Conservation (phyloP, 352 stramenopile genomes). For the Globisporangium sylvaticum region DNA sequence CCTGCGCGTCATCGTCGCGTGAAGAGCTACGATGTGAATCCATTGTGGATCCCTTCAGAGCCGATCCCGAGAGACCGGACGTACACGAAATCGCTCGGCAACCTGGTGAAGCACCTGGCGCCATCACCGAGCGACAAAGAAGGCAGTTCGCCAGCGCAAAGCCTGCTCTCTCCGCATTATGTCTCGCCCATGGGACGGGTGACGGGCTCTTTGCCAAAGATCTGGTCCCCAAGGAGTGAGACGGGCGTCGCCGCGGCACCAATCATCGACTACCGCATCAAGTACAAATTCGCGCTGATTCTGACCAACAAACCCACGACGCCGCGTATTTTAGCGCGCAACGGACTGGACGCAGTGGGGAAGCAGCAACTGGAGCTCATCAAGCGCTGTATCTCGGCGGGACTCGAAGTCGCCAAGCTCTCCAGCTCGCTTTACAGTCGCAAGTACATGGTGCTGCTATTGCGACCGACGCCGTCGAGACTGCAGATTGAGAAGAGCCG, state of each 20-base stretch:
- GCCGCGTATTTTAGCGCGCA: constrained; percentile 63
- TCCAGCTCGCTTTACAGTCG: constrained; percentile 77
- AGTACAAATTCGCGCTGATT: constrained; percentile 84
- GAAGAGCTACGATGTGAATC: constrained; percentile 44
- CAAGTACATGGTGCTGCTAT: constrained; percentile 76
- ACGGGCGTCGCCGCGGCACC: constrained; percentile 28
- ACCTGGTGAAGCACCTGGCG: constrained; percentile 76
- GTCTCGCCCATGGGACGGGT: constrained; percentile 43
- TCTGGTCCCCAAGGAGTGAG: constrained; percentile 66
- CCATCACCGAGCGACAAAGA: constrained; percentile 39
- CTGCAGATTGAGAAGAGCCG: constrained; percentile 80
- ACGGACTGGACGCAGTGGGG: constrained; percentile 65
- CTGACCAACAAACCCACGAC: constrained; percentile 82
- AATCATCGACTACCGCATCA: constrained; percentile 57
- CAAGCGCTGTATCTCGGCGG: constrained; percentile 65
- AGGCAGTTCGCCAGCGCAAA: constrained; percentile 7
- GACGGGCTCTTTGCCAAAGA: constrained; percentile 44
- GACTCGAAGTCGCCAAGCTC: constrained; percentile 73
- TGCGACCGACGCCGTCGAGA: constrained; percentile 54
- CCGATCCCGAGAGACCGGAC: constrained; percentile 41
- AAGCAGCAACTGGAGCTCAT: constrained; percentile 79
- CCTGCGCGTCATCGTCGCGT: constrained; percentile 33
- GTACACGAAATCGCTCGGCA: constrained; percentile 79
- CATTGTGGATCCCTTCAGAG: constrained; percentile 24
- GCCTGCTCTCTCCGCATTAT: constrained; percentile 31